These are phyloP conservation scores for Fistulinella cinereoalba DNA, from an alignment of 1,284 basidiomycete species.

Conservation along the genomic window DNA sequence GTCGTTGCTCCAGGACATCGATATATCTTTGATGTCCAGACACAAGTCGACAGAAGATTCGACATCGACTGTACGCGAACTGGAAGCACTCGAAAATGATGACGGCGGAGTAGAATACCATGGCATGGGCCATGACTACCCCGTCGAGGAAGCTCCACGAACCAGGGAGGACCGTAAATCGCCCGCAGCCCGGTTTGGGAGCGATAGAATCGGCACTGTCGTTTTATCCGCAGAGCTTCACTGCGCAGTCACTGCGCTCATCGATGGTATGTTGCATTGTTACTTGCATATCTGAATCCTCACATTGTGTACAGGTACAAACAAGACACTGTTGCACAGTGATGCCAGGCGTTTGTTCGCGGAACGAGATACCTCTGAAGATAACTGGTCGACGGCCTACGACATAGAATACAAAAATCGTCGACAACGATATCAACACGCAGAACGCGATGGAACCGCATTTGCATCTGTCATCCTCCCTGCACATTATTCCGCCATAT, in stretches of 20 bases:
- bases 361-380: conserved; percentile 32
- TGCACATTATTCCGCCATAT: conserved; percentile 72
- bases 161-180: conserved; percentile 59
- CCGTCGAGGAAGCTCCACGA: conserved; percentile 31
- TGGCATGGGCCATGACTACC: conserved; percentile 25
- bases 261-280: conserved; percentile 47
- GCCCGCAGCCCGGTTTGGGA: conserved; percentile 78
- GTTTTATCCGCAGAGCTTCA: conserved; percentile 69
- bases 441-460: conserved; percentile 66
- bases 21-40: conserved; percentile 57
- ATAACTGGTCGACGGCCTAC: conserved; percentile 53
- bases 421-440: conserved; percentile 54
- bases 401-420: conserved; percentile 57
- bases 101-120: conserved; percentile 27
- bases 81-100: conserved; percentile 48
- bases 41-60: conserved; percentile 17
- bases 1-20: conserved; percentile 59
- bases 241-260: conserved; percentile 53
- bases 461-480: conserved; percentile 74
- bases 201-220: conserved; percentile 65
- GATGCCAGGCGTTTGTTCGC: conserved; percentile 71
- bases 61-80: conserved; percentile 40
- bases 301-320: conserved; percentile 44
- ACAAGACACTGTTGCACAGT: conserved; percentile 60
- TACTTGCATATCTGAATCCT: conserved; percentile 2